These are phyloP conservation scores for Trametes cinnabarina DNA, from an alignment of 768 basidiomycete species.

Conservation along the genomic window DNA sequence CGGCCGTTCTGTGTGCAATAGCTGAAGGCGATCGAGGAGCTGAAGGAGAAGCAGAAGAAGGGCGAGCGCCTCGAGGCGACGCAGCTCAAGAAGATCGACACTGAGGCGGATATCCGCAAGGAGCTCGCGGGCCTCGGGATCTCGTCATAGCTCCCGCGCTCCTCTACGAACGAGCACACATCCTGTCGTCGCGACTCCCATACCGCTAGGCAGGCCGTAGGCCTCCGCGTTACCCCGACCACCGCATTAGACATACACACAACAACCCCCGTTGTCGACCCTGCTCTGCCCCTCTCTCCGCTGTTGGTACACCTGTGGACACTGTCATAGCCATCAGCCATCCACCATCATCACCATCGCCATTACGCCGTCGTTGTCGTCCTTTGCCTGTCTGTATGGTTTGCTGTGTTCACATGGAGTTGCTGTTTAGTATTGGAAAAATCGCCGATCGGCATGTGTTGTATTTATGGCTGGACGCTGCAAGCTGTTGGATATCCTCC, in stretches of 20 bases:
- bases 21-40: conserved; percentile 98
- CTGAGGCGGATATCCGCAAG: conserved; percentile 78
- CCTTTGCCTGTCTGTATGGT: neutral
- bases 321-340: neutral
- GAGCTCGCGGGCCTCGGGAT: conserved; percentile 55
- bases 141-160: conserved; percentile 18
- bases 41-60: conserved; percentile 86
- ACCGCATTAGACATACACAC: neutral
- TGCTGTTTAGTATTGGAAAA: conserved; percentile 2
- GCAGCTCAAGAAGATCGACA: conserved; percentile 95
- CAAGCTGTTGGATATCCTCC: conserved; percentile 1
- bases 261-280: neutral
- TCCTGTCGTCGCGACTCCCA: neutral
- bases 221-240: neutral
- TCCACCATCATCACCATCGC: neutral
- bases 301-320: conserved; percentile 2
- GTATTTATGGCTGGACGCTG: conserved; percentile 3
- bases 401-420: conserved; percentile 10
- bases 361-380: neutral
- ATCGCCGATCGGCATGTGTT: conserved; percentile 1
- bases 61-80: conserved; percentile 94
- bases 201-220: neutral
- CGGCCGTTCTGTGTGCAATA: conserved; percentile 30
- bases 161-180: neutral
- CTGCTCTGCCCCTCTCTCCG: neutral